Conservation (phyloP, 176 grass and related monocot species). For the Calamus simplicifolius region DNA sequence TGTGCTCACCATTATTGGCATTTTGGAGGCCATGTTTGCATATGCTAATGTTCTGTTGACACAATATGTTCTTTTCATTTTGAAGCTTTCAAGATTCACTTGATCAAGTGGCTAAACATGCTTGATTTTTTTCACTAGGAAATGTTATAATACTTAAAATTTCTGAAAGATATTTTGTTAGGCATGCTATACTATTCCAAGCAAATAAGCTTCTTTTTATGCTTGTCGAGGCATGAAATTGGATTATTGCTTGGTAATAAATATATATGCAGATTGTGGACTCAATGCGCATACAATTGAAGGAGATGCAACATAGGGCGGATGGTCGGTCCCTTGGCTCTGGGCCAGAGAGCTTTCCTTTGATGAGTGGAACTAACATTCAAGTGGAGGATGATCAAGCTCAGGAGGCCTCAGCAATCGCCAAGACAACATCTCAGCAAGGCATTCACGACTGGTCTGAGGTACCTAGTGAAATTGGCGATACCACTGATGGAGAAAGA, state of each 20-base stretch:
- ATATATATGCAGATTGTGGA: conserved; percentile 27
- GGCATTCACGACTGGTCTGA: conserved; percentile 97
- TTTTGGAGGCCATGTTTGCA: too few relatives aligned
- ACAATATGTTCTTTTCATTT: too few relatives aligned
- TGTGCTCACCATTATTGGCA: too few relatives aligned
- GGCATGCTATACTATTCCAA: neutral
- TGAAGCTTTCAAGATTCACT: too few relatives aligned
- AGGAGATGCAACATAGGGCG: conserved; percentile 10
- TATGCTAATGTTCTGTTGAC: too few relatives aligned
- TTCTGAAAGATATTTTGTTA: neutral
- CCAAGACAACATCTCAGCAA: conserved; percentile 60
- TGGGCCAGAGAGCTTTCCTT: conserved; percentile 19
- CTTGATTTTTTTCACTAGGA: too few relatives aligned
- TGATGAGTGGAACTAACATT: conserved; percentile 23
- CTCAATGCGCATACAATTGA: conserved; percentile 23
- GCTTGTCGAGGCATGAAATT: conserved; percentile 20
- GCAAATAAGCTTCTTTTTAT: conserved; percentile 7
- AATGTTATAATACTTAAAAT: too few relatives aligned
- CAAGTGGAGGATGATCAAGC: conserved; percentile 38
- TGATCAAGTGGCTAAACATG: too few relatives aligned
- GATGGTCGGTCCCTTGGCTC: conserved; percentile 6
- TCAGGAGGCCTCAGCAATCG: conserved; percentile 30
- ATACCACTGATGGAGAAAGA: conserved; percentile 37
- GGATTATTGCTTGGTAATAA: neutral
- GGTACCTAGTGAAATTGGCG: conserved; percentile 64